Conservation (phyloP, 148 eudicot species). For the Chenopodium formosanum region DNA sequence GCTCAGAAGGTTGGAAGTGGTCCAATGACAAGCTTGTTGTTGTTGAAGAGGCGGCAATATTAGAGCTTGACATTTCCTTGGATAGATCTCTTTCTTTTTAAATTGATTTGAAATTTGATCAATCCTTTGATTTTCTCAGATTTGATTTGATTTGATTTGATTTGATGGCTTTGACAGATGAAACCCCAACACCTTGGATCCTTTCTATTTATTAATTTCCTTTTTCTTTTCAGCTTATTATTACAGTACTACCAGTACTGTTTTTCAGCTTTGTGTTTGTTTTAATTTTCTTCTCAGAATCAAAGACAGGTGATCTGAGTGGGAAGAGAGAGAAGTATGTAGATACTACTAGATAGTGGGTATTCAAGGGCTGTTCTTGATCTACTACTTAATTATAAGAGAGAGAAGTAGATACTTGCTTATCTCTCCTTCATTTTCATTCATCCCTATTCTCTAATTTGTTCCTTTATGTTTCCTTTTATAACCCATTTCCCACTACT, state of each 20-base stretch:
- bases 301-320: slow-evolving; percentile 15
- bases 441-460: not conserved
- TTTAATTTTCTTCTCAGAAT: slow-evolving; percentile 20
- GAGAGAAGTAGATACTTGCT: not conserved
- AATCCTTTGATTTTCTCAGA: not conserved
- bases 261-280: slow-evolving; percentile 25
- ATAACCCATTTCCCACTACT: slow-evolving; percentile 8
- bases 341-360: slow-evolving; percentile 4
- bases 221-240: not conserved
- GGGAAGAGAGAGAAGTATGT: slow-evolving; percentile 10
- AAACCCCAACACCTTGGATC: slow-evolving; percentile 30
- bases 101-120: slow-evolving; percentile 21
- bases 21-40: slow-evolving; percentile 49
- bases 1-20: slow-evolving; percentile 68
- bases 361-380: slow-evolving; percentile 13
- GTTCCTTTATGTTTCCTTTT: slow-evolving; percentile 17
- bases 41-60: too few species aligned
- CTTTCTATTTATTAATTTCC: slow-evolving; percentile 6
- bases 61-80: slow-evolving; percentile 54
- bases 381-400: slow-evolving; percentile 17
- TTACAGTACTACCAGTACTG: not conserved
- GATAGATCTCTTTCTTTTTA: not conserved
- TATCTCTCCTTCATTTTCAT: slow-evolving; percentile 10
- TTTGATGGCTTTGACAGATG: slow-evolving; percentile 36
- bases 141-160: slow-evolving; percentile 18